phyloP scores from a whole-genome alignment of 2,329 filamentous ascomycete genomes.

The Metarhizium guizhouense region DNA sequence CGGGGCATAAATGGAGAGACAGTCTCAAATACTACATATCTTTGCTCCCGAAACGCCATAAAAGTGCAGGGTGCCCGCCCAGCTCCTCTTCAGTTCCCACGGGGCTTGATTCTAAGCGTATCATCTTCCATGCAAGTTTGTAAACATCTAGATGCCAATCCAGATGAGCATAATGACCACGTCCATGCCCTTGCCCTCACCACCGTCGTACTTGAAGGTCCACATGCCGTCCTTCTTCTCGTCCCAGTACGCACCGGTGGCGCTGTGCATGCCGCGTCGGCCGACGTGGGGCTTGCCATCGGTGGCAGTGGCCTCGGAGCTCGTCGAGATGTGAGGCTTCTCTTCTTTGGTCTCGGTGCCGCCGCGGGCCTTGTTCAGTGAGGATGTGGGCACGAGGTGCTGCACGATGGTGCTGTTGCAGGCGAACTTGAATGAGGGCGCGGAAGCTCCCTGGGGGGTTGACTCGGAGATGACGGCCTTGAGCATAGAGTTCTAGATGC shows the following conservation, averaged over 20 bases:
- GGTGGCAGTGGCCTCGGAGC: conserved; percentile 45
- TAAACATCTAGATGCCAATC: conserved; percentile 52
- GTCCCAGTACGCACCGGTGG: conserved; percentile 81
- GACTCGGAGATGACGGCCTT: conserved; percentile 70
- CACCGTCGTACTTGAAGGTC: conserved; percentile 75
- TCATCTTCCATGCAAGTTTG: neutral
- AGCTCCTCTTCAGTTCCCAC: neutral
- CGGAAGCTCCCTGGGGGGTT: conserved; percentile 44
- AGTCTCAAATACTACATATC: conserved; percentile 2
- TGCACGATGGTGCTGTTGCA: conserved; percentile 98
- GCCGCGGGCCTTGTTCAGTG: conserved; percentile 50
- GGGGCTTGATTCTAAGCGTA: neutral
- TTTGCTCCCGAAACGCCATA: conserved; percentile 4
- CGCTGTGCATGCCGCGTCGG: conserved; percentile 82
- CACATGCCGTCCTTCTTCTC: conserved; percentile 86
- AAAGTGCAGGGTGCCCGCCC: neutral
- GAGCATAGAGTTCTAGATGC: conserved; percentile 62
- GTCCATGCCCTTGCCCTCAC: conserved; percentile 58
- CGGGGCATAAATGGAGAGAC: conserved; percentile 1
- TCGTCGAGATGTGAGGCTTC: conserved; percentile 46
- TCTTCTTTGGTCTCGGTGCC: conserved; percentile 39
- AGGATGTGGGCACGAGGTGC: conserved; percentile 65
- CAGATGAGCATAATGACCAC: conserved; percentile 69
- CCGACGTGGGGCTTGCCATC: conserved; percentile 66
- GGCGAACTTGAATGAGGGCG: conserved; percentile 79